Base-by-base conservation (phyloP, 2,329 filamentous ascomycete species). In the Fusarium camptoceras region DNA sequence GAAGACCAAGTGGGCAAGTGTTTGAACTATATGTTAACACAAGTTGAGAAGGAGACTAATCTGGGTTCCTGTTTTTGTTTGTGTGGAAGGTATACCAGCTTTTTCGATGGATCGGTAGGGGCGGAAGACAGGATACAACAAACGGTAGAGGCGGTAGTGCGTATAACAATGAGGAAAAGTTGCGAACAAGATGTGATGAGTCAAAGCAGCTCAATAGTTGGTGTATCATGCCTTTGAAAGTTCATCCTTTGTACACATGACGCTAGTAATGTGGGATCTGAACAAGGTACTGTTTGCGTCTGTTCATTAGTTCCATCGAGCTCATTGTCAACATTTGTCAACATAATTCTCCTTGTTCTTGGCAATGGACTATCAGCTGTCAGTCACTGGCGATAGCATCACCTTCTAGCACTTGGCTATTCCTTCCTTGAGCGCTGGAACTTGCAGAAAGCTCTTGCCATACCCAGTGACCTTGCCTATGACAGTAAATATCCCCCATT, bases 41-140 rank as follows among this genome's bases (percentile, higher is more conserved):
- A 34, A 20, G 22, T 46, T 28, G 20, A 12, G 51, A 50, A 22
- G 59, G 65, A 20, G 27, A 34, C 14, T 63, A 57, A 68, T 72
- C 44, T 60, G 56, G 43, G 55, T 31, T 42, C 64, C 54, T 42
- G 48, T 42, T 54, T 44, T 46, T 55, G 51, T 51, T 64, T 31
- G 44, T 43, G 55, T 59, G 61, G 46, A 62, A 53, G 31, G 50
- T 55, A 67, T 66, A 66, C 39, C 62, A 54, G 31, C 37, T 61
- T 54, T 60, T 55, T 66, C 43, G 50, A 56, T 47, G 56, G 58
- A 56, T 69, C 30, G 20, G 49, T 59, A 54, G 22, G 41, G 47
- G 39, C 16, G 39, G 15, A 27, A 43, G 24, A 20, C 15, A 43
- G 37, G 49, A 53, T 51, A 49, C 66, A 42, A 46, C 47, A 66